Evolutionary conservation across 2,329 filamentous ascomycete genomes (phyloP), one percentile per base, ranked within the genome.

Genomic region (Arachnomyces sp.): DNA sequence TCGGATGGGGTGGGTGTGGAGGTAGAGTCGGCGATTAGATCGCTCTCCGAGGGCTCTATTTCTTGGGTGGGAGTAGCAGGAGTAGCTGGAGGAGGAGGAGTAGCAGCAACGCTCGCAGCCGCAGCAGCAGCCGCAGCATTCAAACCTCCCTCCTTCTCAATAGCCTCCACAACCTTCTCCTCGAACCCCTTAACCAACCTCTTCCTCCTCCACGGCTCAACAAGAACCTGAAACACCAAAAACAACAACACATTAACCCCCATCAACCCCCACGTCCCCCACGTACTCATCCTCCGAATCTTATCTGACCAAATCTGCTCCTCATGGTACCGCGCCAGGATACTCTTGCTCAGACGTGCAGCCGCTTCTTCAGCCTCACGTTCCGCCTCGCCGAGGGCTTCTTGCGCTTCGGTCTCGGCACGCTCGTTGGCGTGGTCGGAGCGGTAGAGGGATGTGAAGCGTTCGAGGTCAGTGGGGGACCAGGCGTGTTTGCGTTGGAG

Each of bases 261-360:
- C 92, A 98, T 98, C 46, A 98, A 68, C 0, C 90, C 92, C 80
- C 93, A 96, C 0, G 92, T 98, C 28, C 93, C 90, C 92, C 92
- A 98, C 0, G 92, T 98, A 60, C 84, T 92, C 72, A 94, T 94
- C 49, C 92, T 75, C 28, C 92, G 76, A 58, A 98, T 98, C 53
- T 94, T 90, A 61, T 98, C 92, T 57, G 86, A 94, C 92, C 92
- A 98, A 42, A 98, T 93, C 68, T 98, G 92, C 68, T 98, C 92
- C 66, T 98, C 92, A 62, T 98, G 92, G 64, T 98, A 98, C 45
- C 93, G 79, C 46, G 84, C 84, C 38, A 95, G 70, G 52, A 96
- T 95, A 37, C 82, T 80, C 46, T 82, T 80, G 58, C 84, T 90
- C 39, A 98, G 69, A 53, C 81, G 76, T 38, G 80, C 77, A 40